Conservation (phyloP, 164 flowering plant species). For the Liriodendron chinense region DNA sequence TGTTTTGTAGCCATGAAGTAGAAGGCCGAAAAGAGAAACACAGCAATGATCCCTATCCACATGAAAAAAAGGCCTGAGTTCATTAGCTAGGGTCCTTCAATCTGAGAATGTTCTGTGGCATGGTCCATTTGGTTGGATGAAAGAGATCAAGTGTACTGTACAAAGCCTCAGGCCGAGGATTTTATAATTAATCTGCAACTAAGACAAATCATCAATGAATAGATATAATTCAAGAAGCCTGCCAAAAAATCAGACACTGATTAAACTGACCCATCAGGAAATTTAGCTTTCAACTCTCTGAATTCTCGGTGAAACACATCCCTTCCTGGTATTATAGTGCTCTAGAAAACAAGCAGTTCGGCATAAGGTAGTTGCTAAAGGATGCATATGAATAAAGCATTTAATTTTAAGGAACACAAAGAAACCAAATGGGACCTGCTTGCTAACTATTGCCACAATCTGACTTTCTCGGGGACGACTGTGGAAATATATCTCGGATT, state of each 20-base stretch:
- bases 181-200: not conserved
- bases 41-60: too few relatives aligned
- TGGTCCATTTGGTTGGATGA: too few relatives aligned
- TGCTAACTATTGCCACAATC: slow-evolving; percentile 83
- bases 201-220: not conserved
- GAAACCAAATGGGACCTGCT: slow-evolving; percentile 47
- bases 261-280: slow-evolving; percentile 68
- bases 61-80: too few relatives aligned
- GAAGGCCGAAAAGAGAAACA: too few relatives aligned
- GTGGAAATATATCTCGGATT: slow-evolving; percentile 86
- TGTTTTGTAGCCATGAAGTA: too few relatives aligned
- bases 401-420: not conserved
- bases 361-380: not conserved
- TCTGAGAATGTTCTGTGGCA: too few relatives aligned
- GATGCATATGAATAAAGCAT: not conserved
- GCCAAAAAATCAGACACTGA: not conserved
- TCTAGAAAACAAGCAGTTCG: slow-evolving; percentile 35
- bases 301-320: slow-evolving; percentile 53
- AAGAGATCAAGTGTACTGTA: too few relatives aligned
- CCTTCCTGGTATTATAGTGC: slow-evolving; percentile 77
- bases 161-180: too few relatives aligned
- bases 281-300: slow-evolving; percentile 62
- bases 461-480: slow-evolving; percentile 95
- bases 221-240: not conserved
- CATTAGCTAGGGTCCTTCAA: too few relatives aligned